Evolutionary conservation across 2,329 filamentous ascomycete genomes (phyloP).

Genomic region (Ophiostoma ulmi): DNA sequence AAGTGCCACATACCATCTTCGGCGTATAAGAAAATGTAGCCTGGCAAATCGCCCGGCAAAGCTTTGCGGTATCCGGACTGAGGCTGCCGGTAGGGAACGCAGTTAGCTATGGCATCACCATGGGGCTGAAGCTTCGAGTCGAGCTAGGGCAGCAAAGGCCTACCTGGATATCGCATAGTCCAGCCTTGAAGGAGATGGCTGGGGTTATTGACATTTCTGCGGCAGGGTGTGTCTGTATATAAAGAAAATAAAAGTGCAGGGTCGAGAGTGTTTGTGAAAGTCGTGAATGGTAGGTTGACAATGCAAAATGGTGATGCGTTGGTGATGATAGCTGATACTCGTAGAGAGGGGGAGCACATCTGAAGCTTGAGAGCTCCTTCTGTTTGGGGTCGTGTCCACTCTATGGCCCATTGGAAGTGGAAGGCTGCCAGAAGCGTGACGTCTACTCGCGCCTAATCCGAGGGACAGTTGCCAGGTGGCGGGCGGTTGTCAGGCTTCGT

Average conservation of each 20-base stretch:
- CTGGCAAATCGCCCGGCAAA: constrained; percentile 54
- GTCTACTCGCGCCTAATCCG: constrained; percentile 17
- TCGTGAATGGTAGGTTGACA: not conserved
- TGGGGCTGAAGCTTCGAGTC: constrained; percentile 2
- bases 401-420: constrained; percentile 5
- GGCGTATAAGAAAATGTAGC: constrained; percentile 86
- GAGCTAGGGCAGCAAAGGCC: constrained; percentile 35
- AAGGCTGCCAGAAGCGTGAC: constrained; percentile 28
- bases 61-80: constrained; percentile 66
- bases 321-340: constrained; percentile 12
- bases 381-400: constrained; percentile 5
- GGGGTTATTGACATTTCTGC: constrained; percentile 70
- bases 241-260: not conserved
- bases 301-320: constrained; percentile 15
- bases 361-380: constrained; percentile 23
- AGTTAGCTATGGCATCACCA: not conserved
- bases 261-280: not conserved
- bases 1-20: constrained; percentile 64
- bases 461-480: constrained; percentile 19
- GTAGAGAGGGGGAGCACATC: constrained; percentile 3
- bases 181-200: constrained; percentile 94
- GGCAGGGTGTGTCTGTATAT: not conserved
- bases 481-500: not conserved
- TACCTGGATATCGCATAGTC: constrained; percentile 80
- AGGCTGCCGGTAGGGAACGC: too few relatives aligned